Conservation (phyloP, 768 basidiomycete genomes). For the Hydnum rufescens region DNA sequence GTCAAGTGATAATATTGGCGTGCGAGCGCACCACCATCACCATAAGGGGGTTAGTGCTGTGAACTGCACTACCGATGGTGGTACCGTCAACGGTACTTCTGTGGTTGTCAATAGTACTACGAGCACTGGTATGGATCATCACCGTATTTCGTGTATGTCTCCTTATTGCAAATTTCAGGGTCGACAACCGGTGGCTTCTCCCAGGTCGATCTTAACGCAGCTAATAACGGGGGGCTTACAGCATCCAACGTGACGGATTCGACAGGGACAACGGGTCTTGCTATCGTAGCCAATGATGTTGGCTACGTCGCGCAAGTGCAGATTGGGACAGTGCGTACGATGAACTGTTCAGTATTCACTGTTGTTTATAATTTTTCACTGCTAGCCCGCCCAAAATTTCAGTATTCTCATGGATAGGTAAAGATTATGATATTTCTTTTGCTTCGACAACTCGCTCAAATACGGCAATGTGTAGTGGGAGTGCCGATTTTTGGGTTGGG, state of each 20-base stretch:
- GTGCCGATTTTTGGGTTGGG: conserved; percentile 49
- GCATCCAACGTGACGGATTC: conserved; percentile 23
- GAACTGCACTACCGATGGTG: too few species aligned
- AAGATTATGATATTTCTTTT: neutral
- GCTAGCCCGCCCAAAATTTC: conserved; percentile 30
- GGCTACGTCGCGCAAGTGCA: conserved; percentile 33
- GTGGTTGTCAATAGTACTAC: neutral
- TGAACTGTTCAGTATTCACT: neutral
- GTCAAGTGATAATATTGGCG: too few species aligned
- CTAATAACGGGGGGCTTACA: conserved; percentile 23
- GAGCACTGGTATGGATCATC: neutral
- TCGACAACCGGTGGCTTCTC: conserved; percentile 18
- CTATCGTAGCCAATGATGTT: conserved; percentile 41
- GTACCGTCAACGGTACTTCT: too few species aligned
- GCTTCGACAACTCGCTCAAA: neutral
- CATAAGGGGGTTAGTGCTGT: too few species aligned
- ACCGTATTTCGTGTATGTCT: neutral
- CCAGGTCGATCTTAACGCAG: conserved; percentile 21
- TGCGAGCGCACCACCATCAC: too few species aligned
- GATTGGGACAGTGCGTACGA: conserved; percentile 29
- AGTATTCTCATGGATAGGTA: conserved; percentile 21
- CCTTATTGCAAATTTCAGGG: neutral
- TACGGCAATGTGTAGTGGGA: conserved; percentile 40
- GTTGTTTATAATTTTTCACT: neutral
- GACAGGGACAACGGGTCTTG: conserved; percentile 40